These are phyloP conservation scores for Meyerozyma guilliermondii DNA, from an alignment of 1,139 yeast species.

Conservation along the genomic window DNA sequence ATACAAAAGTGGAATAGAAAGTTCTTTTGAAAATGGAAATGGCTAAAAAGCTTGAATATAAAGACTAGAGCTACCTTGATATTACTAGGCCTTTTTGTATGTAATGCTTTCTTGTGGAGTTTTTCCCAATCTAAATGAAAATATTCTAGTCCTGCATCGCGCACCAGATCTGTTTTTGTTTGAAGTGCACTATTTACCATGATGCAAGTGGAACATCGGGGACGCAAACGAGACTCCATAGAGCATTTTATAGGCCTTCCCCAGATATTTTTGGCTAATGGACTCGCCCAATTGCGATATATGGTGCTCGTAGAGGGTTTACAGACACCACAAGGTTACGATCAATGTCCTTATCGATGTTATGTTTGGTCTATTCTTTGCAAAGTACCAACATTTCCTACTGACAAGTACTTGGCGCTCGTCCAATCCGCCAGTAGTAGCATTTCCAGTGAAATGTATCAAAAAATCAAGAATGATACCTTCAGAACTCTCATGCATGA, in stretches of 20 bases:
- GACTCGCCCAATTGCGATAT: constrained; percentile 76
- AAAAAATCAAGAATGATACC: constrained; percentile 81
- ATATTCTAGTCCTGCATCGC: background rate
- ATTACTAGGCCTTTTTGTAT: background rate
- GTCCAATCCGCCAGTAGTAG: constrained; percentile 54
- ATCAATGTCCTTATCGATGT: constrained; percentile 59
- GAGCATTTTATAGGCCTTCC: constrained; percentile 60
- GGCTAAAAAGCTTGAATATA: background rate
- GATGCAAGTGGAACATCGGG: constrained; percentile 11
- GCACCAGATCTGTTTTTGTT: background rate
- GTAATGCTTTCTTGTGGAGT: background rate
- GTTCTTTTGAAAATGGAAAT: no score
- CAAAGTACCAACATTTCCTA: constrained; percentile 55
- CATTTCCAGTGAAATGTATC: constrained; percentile 39
- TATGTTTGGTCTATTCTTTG: constrained; percentile 81
- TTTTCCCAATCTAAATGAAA: no score
- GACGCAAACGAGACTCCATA: constrained; percentile 58
- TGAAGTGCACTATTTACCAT: background rate
- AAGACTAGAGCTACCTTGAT: background rate
- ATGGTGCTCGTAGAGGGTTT: constrained; percentile 76
- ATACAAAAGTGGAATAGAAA: no score
- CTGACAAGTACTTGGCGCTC: constrained; percentile 49
- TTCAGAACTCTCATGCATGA: constrained; percentile 84
- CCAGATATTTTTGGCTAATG: constrained; percentile 60
- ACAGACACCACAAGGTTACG: constrained; percentile 44